A percentile compares a stretch with the other conserved stretches of the same genome.
phyloP scores from a whole-genome alignment of 208 protist genomes.

The Trypanosomatidae sp. region DNA sequence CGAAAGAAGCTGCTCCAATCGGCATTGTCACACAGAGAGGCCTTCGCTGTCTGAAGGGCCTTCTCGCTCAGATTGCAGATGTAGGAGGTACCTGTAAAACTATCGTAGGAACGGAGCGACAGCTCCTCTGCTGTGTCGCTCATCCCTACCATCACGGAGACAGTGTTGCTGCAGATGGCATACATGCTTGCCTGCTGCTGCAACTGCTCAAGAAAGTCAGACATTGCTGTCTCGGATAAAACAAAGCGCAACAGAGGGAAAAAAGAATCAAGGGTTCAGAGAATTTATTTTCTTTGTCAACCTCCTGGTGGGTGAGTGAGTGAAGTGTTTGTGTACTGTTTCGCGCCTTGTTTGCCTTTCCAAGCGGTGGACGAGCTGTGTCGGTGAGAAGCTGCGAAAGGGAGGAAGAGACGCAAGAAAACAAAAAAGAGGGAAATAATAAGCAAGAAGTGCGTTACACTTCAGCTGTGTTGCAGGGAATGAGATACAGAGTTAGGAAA shows the following conservation, averaged over 20 bases:
- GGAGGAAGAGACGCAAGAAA: not conserved
- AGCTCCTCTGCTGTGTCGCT: conserved; percentile 47
- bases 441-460: not conserved
- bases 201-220: conserved; percentile 47
- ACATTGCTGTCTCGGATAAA: conserved; percentile 17
- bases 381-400: not conserved
- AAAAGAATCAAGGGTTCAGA: not conserved
- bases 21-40: conserved; percentile 31
- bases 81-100: conserved; percentile 40
- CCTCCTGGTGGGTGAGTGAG: not conserved
- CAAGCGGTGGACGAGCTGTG: not conserved
- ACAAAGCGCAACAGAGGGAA: not conserved
- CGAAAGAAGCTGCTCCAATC: conserved; percentile 72
- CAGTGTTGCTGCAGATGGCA: conserved; percentile 36
- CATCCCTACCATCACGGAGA: conserved; percentile 69
- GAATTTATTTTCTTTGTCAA: not conserved
- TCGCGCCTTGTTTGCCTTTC: not conserved
- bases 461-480: not conserved
- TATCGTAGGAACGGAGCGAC: conserved; percentile 46
- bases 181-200: conserved; percentile 54
- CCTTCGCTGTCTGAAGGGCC: conserved; percentile 33
- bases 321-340: not conserved
- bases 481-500: conserved; percentile 1
- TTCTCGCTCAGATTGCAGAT: conserved; percentile 48
- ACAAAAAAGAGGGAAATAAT: not conserved